Conservation (phyloP, 352 stramenopile genomes). For the Phytophthora fragariae region DNA sequence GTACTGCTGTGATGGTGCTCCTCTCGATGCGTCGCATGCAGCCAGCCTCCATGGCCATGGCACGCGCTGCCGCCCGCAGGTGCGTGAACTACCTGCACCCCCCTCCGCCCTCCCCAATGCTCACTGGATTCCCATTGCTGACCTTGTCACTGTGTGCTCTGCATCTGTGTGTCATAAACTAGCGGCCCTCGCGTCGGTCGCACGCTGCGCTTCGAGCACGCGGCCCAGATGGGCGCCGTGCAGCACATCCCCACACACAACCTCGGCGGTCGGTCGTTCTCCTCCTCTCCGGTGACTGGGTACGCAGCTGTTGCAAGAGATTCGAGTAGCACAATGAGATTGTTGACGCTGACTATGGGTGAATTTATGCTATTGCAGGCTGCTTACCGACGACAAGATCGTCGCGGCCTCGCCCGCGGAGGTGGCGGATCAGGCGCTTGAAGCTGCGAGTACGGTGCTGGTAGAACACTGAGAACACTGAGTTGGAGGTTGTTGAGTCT, state of each 20-base stretch:
- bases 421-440: conserved; percentile 52
- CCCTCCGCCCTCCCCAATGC: background rate
- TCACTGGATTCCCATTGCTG: background rate
- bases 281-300: conserved; percentile 56
- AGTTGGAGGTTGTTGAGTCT: conserved; percentile 12
- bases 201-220: conserved; percentile 48
- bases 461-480: background rate
- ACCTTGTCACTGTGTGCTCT: conserved; percentile 3
- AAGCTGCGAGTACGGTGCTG: conserved; percentile 41
- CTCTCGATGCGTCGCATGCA: conserved; percentile 72
- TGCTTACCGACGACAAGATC: conserved; percentile 57
- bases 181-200: conserved; percentile 38
- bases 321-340: background rate
- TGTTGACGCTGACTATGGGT: background rate
- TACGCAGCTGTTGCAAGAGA: conserved; percentile 25
- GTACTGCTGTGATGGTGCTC: conserved; percentile 52
- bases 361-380: conserved; percentile 21
- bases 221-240: conserved; percentile 49
- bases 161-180: conserved; percentile 4
- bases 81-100: conserved; percentile 10
- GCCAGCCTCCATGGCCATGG: conserved; percentile 46
- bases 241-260: conserved; percentile 56
- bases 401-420: conserved; percentile 55
- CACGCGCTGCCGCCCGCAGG: conserved; percentile 37
- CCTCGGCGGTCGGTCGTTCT: conserved; percentile 69